phyloP scores from a whole-genome alignment of 2,329 filamentous ascomycete species.

The Colletotrichum ledebouriae region DNA sequence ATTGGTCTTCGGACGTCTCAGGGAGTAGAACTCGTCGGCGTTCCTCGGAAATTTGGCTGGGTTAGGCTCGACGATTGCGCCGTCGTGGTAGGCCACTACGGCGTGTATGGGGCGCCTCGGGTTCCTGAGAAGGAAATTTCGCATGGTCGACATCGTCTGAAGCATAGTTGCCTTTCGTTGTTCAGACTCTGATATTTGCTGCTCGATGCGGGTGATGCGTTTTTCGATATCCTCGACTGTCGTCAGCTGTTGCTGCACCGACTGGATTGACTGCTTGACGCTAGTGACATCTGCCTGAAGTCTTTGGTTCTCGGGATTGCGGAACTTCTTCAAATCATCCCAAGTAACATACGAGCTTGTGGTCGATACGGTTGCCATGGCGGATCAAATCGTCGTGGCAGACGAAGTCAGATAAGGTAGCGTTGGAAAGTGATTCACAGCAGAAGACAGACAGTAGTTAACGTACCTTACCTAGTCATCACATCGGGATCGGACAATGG shows the following conservation, averaged over 20 bases:
- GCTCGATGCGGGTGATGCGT: not conserved
- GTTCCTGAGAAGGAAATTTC: not conserved
- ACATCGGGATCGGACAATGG: not conserved
- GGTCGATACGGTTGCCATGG: not conserved
- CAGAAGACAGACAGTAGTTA: not conserved
- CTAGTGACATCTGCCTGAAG: not conserved
- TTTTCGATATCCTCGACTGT: not conserved
- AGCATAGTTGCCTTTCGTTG: constrained; percentile 2
- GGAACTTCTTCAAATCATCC: not conserved
- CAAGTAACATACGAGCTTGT: not conserved
- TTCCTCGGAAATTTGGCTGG: not conserved
- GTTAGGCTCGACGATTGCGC: not conserved
- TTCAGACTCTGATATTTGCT: not conserved
- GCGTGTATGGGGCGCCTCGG: not conserved
- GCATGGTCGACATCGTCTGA: constrained; percentile 1
- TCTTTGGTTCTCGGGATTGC: not conserved
- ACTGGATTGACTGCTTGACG: not conserved
- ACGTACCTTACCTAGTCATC: not conserved
- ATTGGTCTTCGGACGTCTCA: constrained; percentile 1
- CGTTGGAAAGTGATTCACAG: not conserved
- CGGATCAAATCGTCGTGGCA: not conserved
- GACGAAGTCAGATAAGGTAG: not conserved
- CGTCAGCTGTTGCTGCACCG: not conserved
- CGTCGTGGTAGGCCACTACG: not conserved
- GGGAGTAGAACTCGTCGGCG: constrained; percentile 1